Evolutionary conservation across 1,139 yeast species (phyloP), one percentile per base, ranked within the genome.

Genomic region (Lipomyces yarrowii): DNA sequence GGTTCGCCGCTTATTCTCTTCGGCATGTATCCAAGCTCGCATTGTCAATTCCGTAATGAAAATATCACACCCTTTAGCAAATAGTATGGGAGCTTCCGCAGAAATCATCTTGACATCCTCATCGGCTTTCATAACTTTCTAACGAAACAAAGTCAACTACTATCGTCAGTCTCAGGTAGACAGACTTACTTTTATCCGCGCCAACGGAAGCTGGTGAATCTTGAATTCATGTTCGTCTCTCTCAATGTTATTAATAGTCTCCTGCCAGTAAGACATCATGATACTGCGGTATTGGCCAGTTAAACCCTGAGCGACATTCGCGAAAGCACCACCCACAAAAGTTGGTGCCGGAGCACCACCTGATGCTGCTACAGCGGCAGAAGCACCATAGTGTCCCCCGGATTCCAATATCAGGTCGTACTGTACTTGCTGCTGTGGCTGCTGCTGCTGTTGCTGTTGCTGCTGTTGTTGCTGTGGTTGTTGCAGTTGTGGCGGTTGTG

Each of bases 11-110:
- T 94, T 94, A 79, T 91, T 91, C 74, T 91, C 97, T 77, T 94
- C 98, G 1, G 98, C 98, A 73, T 93, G 97, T 69, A 94, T 91
- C 99, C 99, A 94, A 2, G 99, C 98, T 68, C 99, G 83, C 98
- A 94, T 92, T 13, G 99, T 93, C 65, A 94, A 82, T 77, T 94
- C 99, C 0, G 98, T 93, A 71, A 94, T 94, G 78, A 94, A 94
- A 56, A 94, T 88, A 76, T 94, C 99, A 78, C 99, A 94, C 0
- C 98, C 98, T 77, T 94, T 94, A 60, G 99, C 98, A 80, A 94
- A 94, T 69, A 94, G 79, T 52, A 94, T 92, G 0, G 99, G 99
- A 0, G 98, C 98, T 79, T 94, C 99, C 1, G 99, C 98, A 71
- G 96, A 87, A 67, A 94, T 94, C 99, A 94, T 94, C 71, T 93